Evolutionary conservation across 495 filamentous ascomycete genomes (phyloP).

Genomic region (Cercophora samala): DNA sequence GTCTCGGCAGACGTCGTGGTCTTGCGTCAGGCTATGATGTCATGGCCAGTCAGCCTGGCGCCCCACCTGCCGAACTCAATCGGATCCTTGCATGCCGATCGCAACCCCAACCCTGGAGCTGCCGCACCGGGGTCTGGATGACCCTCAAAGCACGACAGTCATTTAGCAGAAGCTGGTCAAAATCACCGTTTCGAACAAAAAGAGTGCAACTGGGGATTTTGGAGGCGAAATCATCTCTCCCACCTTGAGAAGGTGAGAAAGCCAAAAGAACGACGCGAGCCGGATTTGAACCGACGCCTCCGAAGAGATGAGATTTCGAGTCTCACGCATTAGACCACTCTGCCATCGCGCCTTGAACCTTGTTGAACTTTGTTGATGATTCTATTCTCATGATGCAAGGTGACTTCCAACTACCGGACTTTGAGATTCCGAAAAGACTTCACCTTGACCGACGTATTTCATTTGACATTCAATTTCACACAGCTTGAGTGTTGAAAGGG

Average conservation of each 20-base stretch:
- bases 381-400: not conserved
- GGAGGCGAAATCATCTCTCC: too few species aligned
- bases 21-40: slow-evolving; percentile 5
- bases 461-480: too few species aligned
- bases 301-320: slow-evolving; percentile 8
- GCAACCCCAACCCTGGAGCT: not conserved
- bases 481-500: too few species aligned
- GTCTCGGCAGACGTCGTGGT: slow-evolving; percentile 2
- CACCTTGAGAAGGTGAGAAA: not conserved
- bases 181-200: too few species aligned
- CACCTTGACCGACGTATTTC: too few species aligned
- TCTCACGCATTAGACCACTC: slow-evolving; percentile 8
- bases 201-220: too few species aligned
- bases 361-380: not conserved
- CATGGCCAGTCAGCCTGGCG: not conserved
- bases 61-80: not conserved
- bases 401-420: not conserved
- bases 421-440: too few species aligned
- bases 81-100: not conserved
- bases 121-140: not conserved
- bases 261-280: slow-evolving; percentile 1
- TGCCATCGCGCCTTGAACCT: not conserved
- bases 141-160: not conserved
- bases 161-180: not conserved
- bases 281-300: slow-evolving; percentile 8